Percentiles rank a stretch among this genome's conserved stretches.
phyloP scores from a whole-genome alignment of 164 flowering plant species.

The Vitis amurensis region DNA sequence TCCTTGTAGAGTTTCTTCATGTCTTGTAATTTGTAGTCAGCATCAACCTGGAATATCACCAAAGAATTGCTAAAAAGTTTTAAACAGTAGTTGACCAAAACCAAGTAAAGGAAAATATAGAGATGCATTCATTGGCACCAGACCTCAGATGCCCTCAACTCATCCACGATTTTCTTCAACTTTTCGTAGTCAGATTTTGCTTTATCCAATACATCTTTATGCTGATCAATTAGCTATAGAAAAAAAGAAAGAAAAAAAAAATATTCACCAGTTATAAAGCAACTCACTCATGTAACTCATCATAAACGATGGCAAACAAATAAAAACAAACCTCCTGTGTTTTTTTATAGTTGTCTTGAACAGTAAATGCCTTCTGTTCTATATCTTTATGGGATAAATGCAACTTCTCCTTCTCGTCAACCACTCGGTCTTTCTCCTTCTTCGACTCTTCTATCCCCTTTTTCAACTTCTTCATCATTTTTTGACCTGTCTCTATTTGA shows the following conservation, averaged over 20 bases:
- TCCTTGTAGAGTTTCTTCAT: conserved; percentile 74
- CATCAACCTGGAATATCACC: conserved; percentile 70
- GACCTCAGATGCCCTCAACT: conserved; percentile 84
- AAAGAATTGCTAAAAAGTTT: background rate
- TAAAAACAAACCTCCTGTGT: conserved; percentile 58
- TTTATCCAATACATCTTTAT: conserved; percentile 67
- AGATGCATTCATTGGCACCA: background rate
- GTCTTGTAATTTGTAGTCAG: conserved; percentile 82
- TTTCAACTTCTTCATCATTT: conserved; percentile 72
- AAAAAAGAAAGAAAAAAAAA: conserved; percentile 1
- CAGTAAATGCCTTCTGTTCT: conserved; percentile 77
- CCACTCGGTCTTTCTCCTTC: conserved; percentile 70
- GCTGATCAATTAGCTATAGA: conserved; percentile 69
- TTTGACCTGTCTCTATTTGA: conserved; percentile 77
- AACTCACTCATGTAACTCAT: background rate
- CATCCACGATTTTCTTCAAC: conserved; percentile 64
- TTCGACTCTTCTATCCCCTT: conserved; percentile 88
- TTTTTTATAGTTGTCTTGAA: conserved; percentile 76
- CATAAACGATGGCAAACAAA: background rate
- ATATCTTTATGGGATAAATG: conserved; percentile 58
- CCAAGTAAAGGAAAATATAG: background rate
- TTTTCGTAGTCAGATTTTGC: conserved; percentile 73
- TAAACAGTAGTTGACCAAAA: background rate
- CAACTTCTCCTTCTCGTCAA: conserved; percentile 61
- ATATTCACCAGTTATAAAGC: background rate